Conservation (phyloP, 495 filamentous ascomycete species). For the Xylaria intraflava region DNA sequence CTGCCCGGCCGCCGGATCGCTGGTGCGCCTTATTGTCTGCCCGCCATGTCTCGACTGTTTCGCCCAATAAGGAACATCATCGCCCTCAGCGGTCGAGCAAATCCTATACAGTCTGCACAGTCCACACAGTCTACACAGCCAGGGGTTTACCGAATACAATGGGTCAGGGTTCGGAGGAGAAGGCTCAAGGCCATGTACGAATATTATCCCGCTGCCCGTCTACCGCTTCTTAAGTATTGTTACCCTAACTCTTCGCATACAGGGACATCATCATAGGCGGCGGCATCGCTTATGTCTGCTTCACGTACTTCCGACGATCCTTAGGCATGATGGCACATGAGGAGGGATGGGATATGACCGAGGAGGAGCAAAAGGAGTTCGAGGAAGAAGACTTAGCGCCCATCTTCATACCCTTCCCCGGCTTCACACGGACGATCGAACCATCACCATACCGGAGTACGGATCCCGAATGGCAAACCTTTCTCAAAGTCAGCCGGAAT, state of each 20-base stretch:
- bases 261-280: constrained; percentile 25
- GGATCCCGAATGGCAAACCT: constrained; percentile 68
- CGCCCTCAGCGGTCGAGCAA: constrained; percentile 10
- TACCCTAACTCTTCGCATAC: neutral
- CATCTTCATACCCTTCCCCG: constrained; percentile 60
- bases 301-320: constrained; percentile 31
- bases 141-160: constrained; percentile 21
- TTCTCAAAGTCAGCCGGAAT: constrained; percentile 52
- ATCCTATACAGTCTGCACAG: constrained; percentile 1
- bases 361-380: constrained; percentile 24
- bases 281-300: constrained; percentile 33
- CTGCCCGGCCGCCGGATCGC: constrained; percentile 28
- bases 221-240: neutral
- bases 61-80: constrained; percentile 21
- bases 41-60: constrained; percentile 32
- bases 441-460: constrained; percentile 46
- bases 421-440: constrained; percentile 38
- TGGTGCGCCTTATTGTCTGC: constrained; percentile 27
- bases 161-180: constrained; percentile 25
- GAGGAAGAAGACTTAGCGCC: constrained; percentile 26
- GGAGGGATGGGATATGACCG: constrained; percentile 11
- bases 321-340: constrained; percentile 15
- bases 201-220: constrained; percentile 1
- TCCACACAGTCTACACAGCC: constrained; percentile 10
- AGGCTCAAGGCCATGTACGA: constrained; percentile 16